Conservation (phyloP, 1,139 yeast genomes). For the Hyphopichia burtonii region DNA sequence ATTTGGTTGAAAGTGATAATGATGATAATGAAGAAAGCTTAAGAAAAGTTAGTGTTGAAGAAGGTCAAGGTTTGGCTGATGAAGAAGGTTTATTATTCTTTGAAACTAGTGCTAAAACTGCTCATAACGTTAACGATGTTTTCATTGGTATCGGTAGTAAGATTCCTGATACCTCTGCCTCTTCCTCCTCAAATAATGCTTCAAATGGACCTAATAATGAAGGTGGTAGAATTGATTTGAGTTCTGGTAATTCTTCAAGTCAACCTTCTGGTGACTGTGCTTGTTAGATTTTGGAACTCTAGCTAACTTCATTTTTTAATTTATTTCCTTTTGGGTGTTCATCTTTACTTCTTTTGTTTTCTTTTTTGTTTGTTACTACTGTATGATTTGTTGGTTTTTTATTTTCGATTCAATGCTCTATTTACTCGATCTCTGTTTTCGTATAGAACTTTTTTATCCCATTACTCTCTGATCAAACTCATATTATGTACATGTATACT, state of each 20-base stretch:
- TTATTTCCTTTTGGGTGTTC: neutral
- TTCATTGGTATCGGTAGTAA: conserved; percentile 83
- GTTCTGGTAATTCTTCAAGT: conserved; percentile 5
- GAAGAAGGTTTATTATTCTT: conserved; percentile 81
- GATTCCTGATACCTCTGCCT: conserved; percentile 50
- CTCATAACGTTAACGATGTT: conserved; percentile 75
- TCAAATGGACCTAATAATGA: conserved; percentile 12
- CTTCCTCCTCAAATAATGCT: conserved; percentile 3
- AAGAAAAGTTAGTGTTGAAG: conserved; percentile 84
- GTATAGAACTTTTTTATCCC: neutral
- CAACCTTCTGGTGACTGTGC: conserved; percentile 11
- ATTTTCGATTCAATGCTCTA: neutral
- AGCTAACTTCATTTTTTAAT: neutral
- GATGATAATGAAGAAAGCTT: conserved; percentile 29
- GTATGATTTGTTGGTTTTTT: neutral
- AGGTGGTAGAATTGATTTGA: conserved; percentile 30
- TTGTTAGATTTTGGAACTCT: too few relatives aligned
- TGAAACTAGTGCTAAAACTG: conserved; percentile 94
- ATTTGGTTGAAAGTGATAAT: conserved; percentile 43
- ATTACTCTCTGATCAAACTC: neutral
- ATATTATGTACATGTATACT: too few relatives aligned
- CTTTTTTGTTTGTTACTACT: neutral
- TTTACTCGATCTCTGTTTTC: neutral
- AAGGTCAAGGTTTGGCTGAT: conserved; percentile 69
- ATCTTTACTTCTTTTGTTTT: neutral